phyloP scores from a whole-genome alignment of 768 basidiomycete genomes.

The Boletus vermiculosoides region DNA sequence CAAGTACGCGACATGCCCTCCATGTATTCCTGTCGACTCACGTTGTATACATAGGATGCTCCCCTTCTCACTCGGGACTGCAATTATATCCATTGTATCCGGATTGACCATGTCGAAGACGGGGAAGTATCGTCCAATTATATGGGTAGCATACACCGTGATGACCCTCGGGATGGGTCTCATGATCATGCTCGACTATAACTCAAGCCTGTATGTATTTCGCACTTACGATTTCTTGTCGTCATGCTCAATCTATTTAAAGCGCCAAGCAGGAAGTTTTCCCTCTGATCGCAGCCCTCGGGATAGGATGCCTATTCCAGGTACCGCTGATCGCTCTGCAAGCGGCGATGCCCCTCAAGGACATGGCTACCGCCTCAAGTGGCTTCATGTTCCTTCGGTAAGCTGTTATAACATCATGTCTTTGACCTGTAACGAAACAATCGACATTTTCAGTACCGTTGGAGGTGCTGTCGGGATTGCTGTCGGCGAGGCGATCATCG shows the following conservation, averaged over 20 bases:
- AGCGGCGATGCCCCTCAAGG: constrained; percentile 83
- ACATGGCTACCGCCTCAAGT: constrained; percentile 81
- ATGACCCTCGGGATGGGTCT: constrained; percentile 52
- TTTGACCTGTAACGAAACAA: too few species aligned
- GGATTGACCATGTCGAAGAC: constrained; percentile 59
- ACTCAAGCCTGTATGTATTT: too few species aligned
- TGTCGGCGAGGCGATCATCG: constrained; percentile 68
- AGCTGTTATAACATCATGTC: too few species aligned
- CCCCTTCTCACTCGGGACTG: constrained; percentile 33
- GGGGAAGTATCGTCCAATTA: constrained; percentile 56
- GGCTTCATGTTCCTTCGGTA: constrained; percentile 25
- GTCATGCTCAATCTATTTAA: too few species aligned
- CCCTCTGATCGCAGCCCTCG: constrained; percentile 64
- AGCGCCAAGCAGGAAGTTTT: constrained; percentile 47
- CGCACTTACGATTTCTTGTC: too few species aligned
- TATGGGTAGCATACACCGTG: constrained; percentile 59
- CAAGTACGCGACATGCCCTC: constrained; percentile 37
- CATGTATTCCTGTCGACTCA: constrained; percentile 8
- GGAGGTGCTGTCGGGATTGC: constrained; percentile 27
- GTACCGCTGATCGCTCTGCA: constrained; percentile 71
- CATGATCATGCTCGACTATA: too few species aligned
- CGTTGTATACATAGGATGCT: constrained; percentile 56
- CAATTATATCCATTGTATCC: constrained; percentile 51
- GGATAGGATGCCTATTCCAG: constrained; percentile 67
- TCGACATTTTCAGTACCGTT: too few species aligned